A percentile compares a stretch with the other conserved stretches of the same genome.
Evolutionary conservation across 257 asterid genomes (phyloP).

Genomic region (Thymus mandschuricus): DNA sequence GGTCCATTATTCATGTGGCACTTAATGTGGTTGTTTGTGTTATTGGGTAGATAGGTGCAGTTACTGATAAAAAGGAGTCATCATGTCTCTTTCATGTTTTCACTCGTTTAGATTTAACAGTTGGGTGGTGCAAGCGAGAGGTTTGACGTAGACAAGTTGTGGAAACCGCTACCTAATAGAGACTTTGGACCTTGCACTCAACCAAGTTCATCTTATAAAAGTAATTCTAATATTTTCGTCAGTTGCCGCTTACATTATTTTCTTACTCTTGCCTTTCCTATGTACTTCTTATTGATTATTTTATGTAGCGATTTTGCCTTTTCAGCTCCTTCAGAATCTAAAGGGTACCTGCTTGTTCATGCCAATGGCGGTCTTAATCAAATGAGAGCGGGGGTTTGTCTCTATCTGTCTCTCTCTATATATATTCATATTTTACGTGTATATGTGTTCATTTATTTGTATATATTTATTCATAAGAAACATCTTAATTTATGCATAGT

Average conservation of each 20-base stretch:
- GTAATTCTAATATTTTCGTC: conserved; percentile 44
- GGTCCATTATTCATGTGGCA: conserved; percentile 24
- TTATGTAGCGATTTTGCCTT: conserved; percentile 22
- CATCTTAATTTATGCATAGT: not conserved
- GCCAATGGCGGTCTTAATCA: conserved; percentile 98
- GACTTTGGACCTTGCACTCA: conserved; percentile 76
- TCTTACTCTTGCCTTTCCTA: not conserved
- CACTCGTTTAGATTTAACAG: conserved; percentile 93
- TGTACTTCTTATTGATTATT: conserved; percentile 22
- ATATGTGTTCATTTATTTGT: not conserved
- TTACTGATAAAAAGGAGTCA: conserved; percentile 45
- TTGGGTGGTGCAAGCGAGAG: conserved; percentile 54
- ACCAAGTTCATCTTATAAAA: conserved; percentile 59
- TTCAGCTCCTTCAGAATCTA: conserved; percentile 77
- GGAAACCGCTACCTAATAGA: conserved; percentile 80
- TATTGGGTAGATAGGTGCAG: conserved; percentile 26
- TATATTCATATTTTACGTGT: too few relatives aligned
- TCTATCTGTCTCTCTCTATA: conserved; percentile 20
- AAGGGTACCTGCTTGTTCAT: conserved; percentile 86
- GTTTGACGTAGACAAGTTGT: conserved; percentile 54
- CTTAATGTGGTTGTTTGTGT: conserved; percentile 26
- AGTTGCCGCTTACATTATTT: not conserved
- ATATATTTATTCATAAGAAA: not conserved
- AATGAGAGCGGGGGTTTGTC: conserved; percentile 94
- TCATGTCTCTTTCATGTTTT: conserved; percentile 63